Conservation (phyloP, 176 grass and related monocot genomes). For the Zizania latifolia region DNA sequence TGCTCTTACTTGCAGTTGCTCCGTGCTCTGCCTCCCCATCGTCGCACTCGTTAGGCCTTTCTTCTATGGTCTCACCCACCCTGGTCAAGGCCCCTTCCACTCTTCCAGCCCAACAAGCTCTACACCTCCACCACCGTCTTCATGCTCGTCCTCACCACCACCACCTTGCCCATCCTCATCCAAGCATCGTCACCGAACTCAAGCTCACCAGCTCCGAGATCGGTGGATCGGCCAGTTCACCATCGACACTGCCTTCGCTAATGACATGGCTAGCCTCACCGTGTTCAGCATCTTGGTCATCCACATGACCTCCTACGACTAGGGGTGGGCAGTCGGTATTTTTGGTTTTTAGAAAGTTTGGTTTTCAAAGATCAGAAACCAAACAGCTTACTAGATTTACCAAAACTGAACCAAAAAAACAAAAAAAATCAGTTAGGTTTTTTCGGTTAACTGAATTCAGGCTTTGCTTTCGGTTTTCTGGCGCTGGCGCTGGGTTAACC, state of each 20-base stretch:
- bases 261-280: slow-evolving; percentile 47
- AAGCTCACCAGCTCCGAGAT: slow-evolving; percentile 56
- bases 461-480: no score
- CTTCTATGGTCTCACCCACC: slow-evolving; percentile 25
- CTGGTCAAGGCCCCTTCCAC: not conserved
- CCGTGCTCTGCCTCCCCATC: slow-evolving; percentile 23
- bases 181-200: slow-evolving; percentile 66
- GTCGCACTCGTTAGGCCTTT: not conserved
- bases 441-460: no score
- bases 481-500: no score
- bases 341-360: no score
- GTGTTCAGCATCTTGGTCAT: slow-evolving; percentile 7
- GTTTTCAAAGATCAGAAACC: no score
- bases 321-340: no score
- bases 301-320: slow-evolving; percentile 4
- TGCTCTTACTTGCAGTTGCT: slow-evolving; percentile 16
- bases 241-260: slow-evolving; percentile 49
- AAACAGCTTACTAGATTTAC: no score
- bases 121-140: slow-evolving; percentile 28
- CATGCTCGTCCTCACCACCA: slow-evolving; percentile 43
- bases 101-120: not conserved
- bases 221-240: slow-evolving; percentile 57
- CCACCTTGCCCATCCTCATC: slow-evolving; percentile 55
- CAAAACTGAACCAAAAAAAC: no score
- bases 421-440: no score